phyloP scores from a whole-genome alignment of 106 monocot genomes.

The Apostasia shenzhenica region DNA sequence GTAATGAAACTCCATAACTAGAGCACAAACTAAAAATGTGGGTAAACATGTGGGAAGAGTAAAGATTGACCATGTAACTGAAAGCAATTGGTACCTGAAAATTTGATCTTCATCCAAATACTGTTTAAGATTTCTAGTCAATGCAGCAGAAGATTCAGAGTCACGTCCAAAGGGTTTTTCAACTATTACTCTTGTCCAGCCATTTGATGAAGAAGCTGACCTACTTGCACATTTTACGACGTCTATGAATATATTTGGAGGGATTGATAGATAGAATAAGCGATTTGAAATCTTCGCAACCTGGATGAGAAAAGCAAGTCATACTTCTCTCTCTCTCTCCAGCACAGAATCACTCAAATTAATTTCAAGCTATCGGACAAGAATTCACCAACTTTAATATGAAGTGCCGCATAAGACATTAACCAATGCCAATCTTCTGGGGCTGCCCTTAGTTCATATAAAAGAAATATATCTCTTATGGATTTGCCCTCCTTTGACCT shows the following conservation, averaged over 20 bases:
- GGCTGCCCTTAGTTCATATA: too few species aligned
- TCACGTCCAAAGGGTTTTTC: slow-evolving; percentile 96
- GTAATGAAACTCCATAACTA: slow-evolving; percentile 1
- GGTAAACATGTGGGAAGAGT: neutral
- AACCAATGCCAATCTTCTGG: too few species aligned
- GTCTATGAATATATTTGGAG: slow-evolving; percentile 90
- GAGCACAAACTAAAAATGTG: neutral
- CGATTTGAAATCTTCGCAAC: slow-evolving; percentile 72
- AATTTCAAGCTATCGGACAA: too few species aligned
- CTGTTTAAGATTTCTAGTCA: slow-evolving; percentile 69
- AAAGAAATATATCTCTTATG: too few species aligned
- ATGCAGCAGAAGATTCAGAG: slow-evolving; percentile 77
- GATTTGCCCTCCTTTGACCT: too few species aligned
- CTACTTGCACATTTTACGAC: slow-evolving; percentile 79
- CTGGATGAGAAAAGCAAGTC: slow-evolving; percentile 22
- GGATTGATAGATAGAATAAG: slow-evolving; percentile 83
- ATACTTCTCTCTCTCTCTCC: too few species aligned
- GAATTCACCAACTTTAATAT: too few species aligned
- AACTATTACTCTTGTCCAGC: slow-evolving; percentile 94
- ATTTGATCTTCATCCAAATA: slow-evolving; percentile 89
- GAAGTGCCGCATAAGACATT: too few species aligned
- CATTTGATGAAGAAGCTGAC: slow-evolving; percentile 75
- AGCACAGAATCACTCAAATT: too few species aligned
- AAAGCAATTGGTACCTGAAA: slow-evolving; percentile 48
- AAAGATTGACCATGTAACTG: neutral